Percentiles rank a stretch among this genome's conserved stretches.
These are phyloP conservation scores for Kwoniella sp. DNA, from an alignment of 768 basidiomycete genomes.

Conservation along the genomic window DNA sequence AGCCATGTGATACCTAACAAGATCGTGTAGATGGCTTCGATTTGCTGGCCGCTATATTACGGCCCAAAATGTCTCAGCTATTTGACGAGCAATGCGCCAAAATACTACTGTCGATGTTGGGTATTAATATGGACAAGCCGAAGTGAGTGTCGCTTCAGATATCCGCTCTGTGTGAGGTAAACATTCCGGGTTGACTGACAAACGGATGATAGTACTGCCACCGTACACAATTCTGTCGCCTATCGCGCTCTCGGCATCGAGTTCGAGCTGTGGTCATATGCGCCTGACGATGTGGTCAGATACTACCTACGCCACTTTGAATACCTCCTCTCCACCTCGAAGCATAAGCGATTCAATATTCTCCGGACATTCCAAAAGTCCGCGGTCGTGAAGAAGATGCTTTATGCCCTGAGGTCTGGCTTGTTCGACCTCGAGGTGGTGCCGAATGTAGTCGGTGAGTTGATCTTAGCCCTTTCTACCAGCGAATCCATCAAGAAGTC, in stretches of 20 bases:
- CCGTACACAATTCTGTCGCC: slow-evolving; percentile 76
- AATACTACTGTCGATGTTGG: slow-evolving; percentile 80
- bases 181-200: background rate
- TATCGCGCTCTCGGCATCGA: slow-evolving; percentile 83
- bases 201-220: slow-evolving; percentile 67
- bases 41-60: slow-evolving; percentile 72
- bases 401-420: slow-evolving; percentile 79
- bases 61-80: slow-evolving; percentile 67
- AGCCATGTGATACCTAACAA: background rate
- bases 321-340: slow-evolving; percentile 71
- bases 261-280: slow-evolving; percentile 83
- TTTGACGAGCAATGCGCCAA: slow-evolving; percentile 82
- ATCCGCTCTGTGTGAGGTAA: background rate
- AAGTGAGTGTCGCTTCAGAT: slow-evolving; percentile 64
- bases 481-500: background rate
- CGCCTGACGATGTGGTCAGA: slow-evolving; percentile 71
- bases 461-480: too few species aligned
- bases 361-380: slow-evolving; percentile 73
- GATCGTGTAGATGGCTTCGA: slow-evolving; percentile 77
- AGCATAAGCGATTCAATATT: slow-evolving; percentile 75
- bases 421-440: slow-evolving; percentile 73
- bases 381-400: slow-evolving; percentile 69
- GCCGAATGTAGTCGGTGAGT: slow-evolving; percentile 61
- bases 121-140: slow-evolving; percentile 77
- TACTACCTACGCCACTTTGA: slow-evolving; percentile 80